Base-by-base conservation (phyloP, 495 filamentous ascomycete species). In the Pyronema omphalodes region DNA sequence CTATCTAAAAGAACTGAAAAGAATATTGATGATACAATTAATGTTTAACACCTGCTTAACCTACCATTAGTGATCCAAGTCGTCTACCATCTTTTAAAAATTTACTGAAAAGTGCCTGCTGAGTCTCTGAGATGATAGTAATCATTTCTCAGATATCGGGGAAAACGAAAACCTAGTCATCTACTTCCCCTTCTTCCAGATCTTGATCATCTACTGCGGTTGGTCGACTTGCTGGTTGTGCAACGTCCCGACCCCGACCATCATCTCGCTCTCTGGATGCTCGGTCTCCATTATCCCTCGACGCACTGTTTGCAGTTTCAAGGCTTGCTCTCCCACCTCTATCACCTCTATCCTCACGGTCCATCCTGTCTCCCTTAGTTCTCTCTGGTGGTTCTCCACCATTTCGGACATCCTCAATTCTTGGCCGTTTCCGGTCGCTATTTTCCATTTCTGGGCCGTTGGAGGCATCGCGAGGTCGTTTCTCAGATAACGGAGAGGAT, bases 101-200 rank as follows among this genome's bases (percentile, higher is more conserved):
- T 29, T 29, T 5, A 29, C 23, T 29, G 23, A 29, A 29, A 29
- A 29, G 23, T 5, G 23, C 23, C 23, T 29, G 23, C 23, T 5
- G 5, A 29, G 23, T 29, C 23, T 29, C 23, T 29, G 23, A 29
- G 23, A 5, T 29, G 23, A 5, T 29, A 29, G 5, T 5, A 29
- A 5, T 29, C 1, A 1, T 29, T 29, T 29, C 5, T 29, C 23
- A 29, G 23, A 29, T 29, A 1, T 29, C n/a, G 23, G 23, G 23
- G 23, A 5, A 29, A 29, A 29, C 5, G 23, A 29, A 29, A 1
- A 47, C n/a, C 41, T 60, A 64, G 49, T 64, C 61, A 46, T 64
- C 60, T 19, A 64, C 40, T 18, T 64, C 61, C 12, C 61, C 61
- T 52, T 64, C 61, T 55, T 64, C 61, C 14, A 63, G 37, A 18